Percentiles rank a stretch among this genome's conserved stretches.
Conservation (phyloP, 1,284 basidiomycete genomes). For the Sanghuangporus sanghuang region DNA sequence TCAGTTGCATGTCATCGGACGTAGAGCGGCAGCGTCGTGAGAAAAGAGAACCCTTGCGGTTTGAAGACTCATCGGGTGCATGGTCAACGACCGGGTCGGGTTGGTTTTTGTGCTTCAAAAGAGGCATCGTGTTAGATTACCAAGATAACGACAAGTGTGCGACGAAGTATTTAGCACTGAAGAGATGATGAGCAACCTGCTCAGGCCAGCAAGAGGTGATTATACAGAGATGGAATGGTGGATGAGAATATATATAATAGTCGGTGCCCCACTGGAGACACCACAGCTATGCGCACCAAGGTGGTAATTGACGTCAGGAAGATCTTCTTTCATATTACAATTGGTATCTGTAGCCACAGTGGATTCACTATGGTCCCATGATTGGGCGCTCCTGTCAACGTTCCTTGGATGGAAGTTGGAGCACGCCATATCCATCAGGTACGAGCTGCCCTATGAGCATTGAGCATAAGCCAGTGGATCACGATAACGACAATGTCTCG, state of each 20-base stretch:
- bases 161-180: background rate
- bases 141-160: background rate
- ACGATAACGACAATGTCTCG: too few species aligned
- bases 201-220: background rate
- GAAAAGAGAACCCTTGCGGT: constrained; percentile 3
- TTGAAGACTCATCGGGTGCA: background rate
- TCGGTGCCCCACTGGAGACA: too few species aligned
- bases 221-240: background rate
- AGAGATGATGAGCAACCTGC: background rate
- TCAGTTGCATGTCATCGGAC: background rate
- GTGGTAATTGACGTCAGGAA: background rate
- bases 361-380: too few species aligned
- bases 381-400: too few species aligned
- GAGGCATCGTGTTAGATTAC: constrained; percentile 2
- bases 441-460: too few species aligned
- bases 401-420: too few species aligned
- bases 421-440: too few species aligned
- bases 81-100: background rate
- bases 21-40: constrained; percentile 8
- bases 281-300: background rate
- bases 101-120: background rate
- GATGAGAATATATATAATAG: too few species aligned
- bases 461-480: too few species aligned
- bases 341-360: too few species aligned
- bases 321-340: background rate